Base-by-base conservation (phyloP, 1,284 basidiomycete genomes). In the Bondarzewia mesenterica region DNA sequence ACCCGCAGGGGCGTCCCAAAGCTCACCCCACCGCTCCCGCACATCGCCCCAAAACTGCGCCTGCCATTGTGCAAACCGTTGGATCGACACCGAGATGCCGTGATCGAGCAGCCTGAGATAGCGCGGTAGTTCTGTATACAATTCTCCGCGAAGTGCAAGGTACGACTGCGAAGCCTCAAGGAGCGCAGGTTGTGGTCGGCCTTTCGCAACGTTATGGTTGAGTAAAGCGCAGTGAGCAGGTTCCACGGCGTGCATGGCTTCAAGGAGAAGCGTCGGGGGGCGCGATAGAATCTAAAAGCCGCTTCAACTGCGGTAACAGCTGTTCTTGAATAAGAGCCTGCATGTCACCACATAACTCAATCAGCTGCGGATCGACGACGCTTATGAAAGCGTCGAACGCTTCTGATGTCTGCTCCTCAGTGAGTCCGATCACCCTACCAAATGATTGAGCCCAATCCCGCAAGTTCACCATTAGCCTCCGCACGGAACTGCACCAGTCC, bases 1-100 rank as follows among this genome's bases (percentile, higher is more conserved):
- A 87, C 81, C 32, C 78, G 71, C 38, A 89, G 67, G n/a, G 56
- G 84, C 83, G 49, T 88, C 82, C 87, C 87, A 89, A 16, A 89
- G 65, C n/a, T 80, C 78, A 1, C 70, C 71, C 87, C 87, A 90
- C 35, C 73, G 66, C 44, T 78, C 76, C 38, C 74, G 69, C 5
- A 82, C 72, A 36, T 75, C 74, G 20, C 60, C 52, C 68, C 77
- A 89, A 56, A 82, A 86, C 15, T 64, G 60, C 2, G 68, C 69
- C 61, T 89, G 85, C 54, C 78, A 72, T 2, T 63, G 61, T 0
- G 74, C 73, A 16, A 88, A 66, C 29, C 74, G 68, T 3, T 68
- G 57, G 0, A 85, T 68, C 47, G 72, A 71, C 2, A 69, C 58
- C 0, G 68, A 67, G 26, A 86, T 67, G 12, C 84, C 85, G 18